A percentile compares a stretch with the other conserved stretches of the same genome.
Evolutionary conservation across 768 basidiomycete species (phyloP).

Genomic region (Lactarius vividus): DNA sequence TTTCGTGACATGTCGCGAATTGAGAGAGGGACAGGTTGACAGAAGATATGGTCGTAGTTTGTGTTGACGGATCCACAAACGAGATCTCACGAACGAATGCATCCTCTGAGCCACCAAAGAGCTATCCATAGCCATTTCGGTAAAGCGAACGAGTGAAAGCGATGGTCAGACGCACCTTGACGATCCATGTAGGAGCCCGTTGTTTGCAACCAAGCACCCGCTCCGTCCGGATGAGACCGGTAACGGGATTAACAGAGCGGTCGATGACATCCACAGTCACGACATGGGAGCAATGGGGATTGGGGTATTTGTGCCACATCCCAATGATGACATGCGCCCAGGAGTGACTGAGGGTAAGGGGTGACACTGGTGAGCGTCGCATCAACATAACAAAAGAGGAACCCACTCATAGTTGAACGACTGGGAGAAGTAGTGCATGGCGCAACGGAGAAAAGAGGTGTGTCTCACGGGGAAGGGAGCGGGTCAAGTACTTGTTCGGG

Average conservation of each 20-base stretch:
- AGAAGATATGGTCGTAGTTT: constrained; percentile 81
- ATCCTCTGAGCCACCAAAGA: constrained; percentile 91
- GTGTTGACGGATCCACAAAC: constrained; percentile 81
- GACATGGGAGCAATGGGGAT: constrained; percentile 87
- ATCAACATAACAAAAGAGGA: constrained; percentile 8
- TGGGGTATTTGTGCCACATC: constrained; percentile 96
- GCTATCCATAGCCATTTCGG: constrained; percentile 39
- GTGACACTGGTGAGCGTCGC: constrained; percentile 22
- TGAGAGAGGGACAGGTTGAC: constrained; percentile 95
- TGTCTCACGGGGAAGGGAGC: background rate
- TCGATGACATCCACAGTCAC: constrained; percentile 84
- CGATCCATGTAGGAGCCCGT: constrained; percentile 87
- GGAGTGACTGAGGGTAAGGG: constrained; percentile 57
- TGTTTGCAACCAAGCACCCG: constrained; percentile 89
- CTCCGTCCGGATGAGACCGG: constrained; percentile 90
- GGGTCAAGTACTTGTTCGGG: constrained; percentile 1
- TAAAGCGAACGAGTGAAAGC: constrained; percentile 1
- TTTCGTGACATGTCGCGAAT: constrained; percentile 89
- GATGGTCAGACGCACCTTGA: constrained; percentile 60
- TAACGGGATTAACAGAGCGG: constrained; percentile 75
- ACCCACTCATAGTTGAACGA: constrained; percentile 81
- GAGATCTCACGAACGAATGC: constrained; percentile 95
- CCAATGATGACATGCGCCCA: constrained; percentile 91
- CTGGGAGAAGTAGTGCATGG: constrained; percentile 87
- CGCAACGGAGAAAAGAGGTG: constrained; percentile 2